Base-by-base conservation (phyloP, 129 eudicot species). In the Lactuca sativa region DNA sequence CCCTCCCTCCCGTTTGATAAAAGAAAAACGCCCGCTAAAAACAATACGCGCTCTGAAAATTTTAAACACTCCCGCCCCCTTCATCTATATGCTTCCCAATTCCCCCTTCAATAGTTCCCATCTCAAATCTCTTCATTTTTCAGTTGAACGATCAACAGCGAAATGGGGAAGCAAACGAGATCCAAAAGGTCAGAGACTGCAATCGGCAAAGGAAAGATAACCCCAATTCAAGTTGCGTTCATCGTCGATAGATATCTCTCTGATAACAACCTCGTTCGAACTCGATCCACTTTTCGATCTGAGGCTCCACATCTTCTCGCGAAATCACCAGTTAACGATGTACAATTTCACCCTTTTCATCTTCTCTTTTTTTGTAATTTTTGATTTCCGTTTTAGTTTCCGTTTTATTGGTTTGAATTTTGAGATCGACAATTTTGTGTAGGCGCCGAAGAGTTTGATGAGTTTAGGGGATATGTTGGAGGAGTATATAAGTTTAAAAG, bases 191-290 rank as follows among this genome's bases (percentile, higher is more conserved):
- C 82, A 1, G 88, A 79, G 1, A 56, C 31, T 17, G 18, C 65
- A 18, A 47, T 70, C 0, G 97, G 95, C 8, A 83, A 80, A 55
- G 98, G 98, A 33, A 85, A 86, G 62, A 86, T 89, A 0, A 93
- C 97, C 0, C 88, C 96, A 2, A 74, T 85, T 13, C 98, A 93
- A 64, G 77, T 93, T 4, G 98, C 98, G 0, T 93, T 89, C 83
- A 82, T 93, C 72, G 98, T 93, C 18, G 98, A 93, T 40, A 82
- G 92, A 0, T 93, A 89, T 14, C 95, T 89, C 9, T 77, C 82
- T 4, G 96, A 89, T 69, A 89, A 87, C 75, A 79, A 73, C 3
- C 89, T 62, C 56, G 40, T 79, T 8, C 71, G 36, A 0, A 84
- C 95, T 34, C 83, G 95, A 0, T 66, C 92, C 71, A 49, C 74